Percentiles rank a stretch among this genome's conserved stretches.
Evolutionary conservation across 2,329 filamentous ascomycete genomes (phyloP).

Genomic region (Pseudodiploospora longispora): DNA sequence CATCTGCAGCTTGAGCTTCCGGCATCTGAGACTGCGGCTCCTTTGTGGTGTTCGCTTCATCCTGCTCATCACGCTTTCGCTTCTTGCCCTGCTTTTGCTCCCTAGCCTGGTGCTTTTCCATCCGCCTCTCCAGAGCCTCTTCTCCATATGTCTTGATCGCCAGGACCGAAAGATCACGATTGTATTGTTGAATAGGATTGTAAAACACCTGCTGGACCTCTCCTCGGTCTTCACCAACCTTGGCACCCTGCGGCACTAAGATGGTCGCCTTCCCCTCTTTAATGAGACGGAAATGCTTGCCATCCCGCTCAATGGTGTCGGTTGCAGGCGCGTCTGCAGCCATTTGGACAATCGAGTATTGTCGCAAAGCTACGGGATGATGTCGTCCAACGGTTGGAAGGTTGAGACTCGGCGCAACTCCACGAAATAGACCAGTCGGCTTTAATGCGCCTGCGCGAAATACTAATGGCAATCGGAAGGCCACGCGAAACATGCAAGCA

Average conservation of each 20-base stretch:
- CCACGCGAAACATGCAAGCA: slow-evolving; percentile 12
- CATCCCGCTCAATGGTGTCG: slow-evolving; percentile 27
- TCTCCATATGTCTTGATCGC: slow-evolving; percentile 86
- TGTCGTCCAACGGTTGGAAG: slow-evolving; percentile 2
- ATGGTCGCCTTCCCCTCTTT: slow-evolving; percentile 52
- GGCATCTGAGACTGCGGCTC: slow-evolving; percentile 2
- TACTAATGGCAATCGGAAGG: slow-evolving; percentile 11
- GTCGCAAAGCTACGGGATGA: slow-evolving; percentile 1
- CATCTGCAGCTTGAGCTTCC: slow-evolving; percentile 7
- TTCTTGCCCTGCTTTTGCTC: slow-evolving; percentile 34
- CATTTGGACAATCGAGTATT: slow-evolving; percentile 9
- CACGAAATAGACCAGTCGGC: not conserved
- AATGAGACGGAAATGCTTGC: slow-evolving; percentile 42
- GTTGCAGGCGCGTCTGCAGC: slow-evolving; percentile 9
- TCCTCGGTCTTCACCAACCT: slow-evolving; percentile 43
- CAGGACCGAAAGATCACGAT: slow-evolving; percentile 87
- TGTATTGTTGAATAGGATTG: slow-evolving; percentile 98
- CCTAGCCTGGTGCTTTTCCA: slow-evolving; percentile 32
- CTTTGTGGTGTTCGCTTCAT: slow-evolving; percentile 12
- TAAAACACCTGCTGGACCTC: slow-evolving; percentile 83
- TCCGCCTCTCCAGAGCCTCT: slow-evolving; percentile 43
- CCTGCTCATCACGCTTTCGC: slow-evolving; percentile 36
- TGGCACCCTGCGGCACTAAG: slow-evolving; percentile 40
- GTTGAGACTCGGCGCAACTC: not conserved
- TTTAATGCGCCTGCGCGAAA: slow-evolving; percentile 8